These are phyloP conservation scores for Vachellia collinsii DNA, from an alignment of 306 rosid species.

Conservation along the genomic window DNA sequence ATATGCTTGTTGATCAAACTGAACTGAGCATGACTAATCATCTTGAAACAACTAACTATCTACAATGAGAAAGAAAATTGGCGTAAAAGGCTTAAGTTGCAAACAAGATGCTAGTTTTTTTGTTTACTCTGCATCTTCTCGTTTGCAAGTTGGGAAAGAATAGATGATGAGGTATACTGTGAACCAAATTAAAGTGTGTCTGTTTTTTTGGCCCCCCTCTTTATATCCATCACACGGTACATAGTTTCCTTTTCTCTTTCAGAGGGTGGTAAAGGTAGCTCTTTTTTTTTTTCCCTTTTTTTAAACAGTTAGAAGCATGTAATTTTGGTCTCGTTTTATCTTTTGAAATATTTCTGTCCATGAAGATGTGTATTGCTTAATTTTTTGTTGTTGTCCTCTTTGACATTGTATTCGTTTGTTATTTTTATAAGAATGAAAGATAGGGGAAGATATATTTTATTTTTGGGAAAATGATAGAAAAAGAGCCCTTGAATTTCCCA, in stretches of 20 bases:
- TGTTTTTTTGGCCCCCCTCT: not conserved
- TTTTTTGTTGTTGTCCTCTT: slow-evolving; percentile 4
- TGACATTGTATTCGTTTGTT: slow-evolving; percentile 32
- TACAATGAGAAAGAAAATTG: slow-evolving; percentile 44
- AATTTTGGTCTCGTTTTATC: slow-evolving; percentile 34
- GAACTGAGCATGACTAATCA: slow-evolving; percentile 51
- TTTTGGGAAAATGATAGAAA: too few species aligned
- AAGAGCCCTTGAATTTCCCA: too few species aligned
- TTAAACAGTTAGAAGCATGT: slow-evolving; percentile 25
- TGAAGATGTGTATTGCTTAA: not conserved
- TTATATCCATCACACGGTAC: not conserved
- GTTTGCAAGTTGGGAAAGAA: slow-evolving; percentile 50
- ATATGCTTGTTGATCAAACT: slow-evolving; percentile 48
- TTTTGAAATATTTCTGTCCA: slow-evolving; percentile 12
- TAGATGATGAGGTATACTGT: slow-evolving; percentile 37
- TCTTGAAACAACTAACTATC: slow-evolving; percentile 46
- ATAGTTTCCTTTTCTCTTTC: slow-evolving; percentile 38
- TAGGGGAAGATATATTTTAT: slow-evolving; percentile 7
- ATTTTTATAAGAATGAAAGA: slow-evolving; percentile 32
- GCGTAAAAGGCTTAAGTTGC: slow-evolving; percentile 38
- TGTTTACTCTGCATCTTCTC: slow-evolving; percentile 41
- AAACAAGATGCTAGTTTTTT: slow-evolving; percentile 37
- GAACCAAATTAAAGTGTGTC: slow-evolving; percentile 42
- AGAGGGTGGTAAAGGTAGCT: slow-evolving; percentile 37
- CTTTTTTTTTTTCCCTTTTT: slow-evolving; percentile 17